phyloP scores from a whole-genome alignment of 2,329 filamentous ascomycete genomes.

The Pyrenophora graminea region DNA sequence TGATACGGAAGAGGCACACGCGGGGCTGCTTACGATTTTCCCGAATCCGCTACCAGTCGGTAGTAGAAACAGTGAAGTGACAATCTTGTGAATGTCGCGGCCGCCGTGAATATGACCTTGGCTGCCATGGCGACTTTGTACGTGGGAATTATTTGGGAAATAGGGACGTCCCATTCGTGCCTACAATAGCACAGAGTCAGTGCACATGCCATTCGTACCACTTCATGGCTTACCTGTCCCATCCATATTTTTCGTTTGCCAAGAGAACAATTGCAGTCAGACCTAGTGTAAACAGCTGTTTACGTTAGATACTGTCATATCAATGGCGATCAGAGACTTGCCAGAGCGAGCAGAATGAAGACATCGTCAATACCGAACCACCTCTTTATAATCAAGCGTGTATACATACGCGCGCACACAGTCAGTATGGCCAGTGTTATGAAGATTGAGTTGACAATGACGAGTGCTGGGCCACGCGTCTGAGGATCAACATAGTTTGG shows the following conservation, averaged over 20 bases:
- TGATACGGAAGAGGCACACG: no score
- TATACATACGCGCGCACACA: conserved; percentile 48
- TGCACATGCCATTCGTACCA: rapidly evolving
- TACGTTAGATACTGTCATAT: conserved; percentile 5
- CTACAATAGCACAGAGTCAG: conserved; percentile 24
- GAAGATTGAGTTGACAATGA: conserved; percentile 48
- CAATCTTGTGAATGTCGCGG: conserved; percentile 50
- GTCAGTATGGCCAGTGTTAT: conserved; percentile 43
- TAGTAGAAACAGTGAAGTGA: conserved; percentile 55
- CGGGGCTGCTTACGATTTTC: conserved; percentile 15
- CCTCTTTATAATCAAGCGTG: conserved; percentile 47
- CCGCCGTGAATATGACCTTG: conserved; percentile 49
- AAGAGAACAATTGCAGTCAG: conserved; percentile 48
- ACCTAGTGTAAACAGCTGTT: conserved; percentile 45
- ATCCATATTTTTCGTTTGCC: conserved; percentile 49
- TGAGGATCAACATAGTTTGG: conserved; percentile 49
- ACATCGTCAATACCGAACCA: conserved; percentile 52
- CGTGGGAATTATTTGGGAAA: conserved; percentile 25
- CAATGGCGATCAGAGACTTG: conserved; percentile 17
- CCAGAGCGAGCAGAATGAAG: conserved; percentile 48
- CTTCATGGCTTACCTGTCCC: conserved; percentile 27
- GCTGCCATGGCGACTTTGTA: conserved; percentile 49
- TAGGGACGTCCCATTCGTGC: conserved; percentile 50
- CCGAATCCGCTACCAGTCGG: conserved; percentile 49
- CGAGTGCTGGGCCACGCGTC: conserved; percentile 46